A percentile compares a stretch with the other conserved stretches of the same genome.
These are phyloP conservation scores for Thuja plicata DNA, from an alignment of 83 land plant species.

Conservation along the genomic window DNA sequence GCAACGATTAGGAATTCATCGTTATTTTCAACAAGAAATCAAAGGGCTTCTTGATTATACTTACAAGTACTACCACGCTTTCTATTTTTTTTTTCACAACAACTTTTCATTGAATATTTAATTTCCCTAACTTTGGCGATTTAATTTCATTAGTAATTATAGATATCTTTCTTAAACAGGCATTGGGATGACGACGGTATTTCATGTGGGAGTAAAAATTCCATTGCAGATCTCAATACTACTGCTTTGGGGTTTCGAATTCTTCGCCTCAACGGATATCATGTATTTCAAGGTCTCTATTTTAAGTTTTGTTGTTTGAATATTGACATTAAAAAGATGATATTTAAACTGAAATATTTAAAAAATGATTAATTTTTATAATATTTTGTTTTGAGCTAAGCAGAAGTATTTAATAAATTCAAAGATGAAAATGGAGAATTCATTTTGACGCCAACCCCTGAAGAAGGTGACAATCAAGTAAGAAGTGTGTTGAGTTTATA, in stretches of 20 bases:
- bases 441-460: no score
- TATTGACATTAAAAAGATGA: no score
- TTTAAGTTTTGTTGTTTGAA: no score
- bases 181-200: background rate
- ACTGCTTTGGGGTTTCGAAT: background rate
- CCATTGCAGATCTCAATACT: background rate
- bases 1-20: background rate
- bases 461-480: background rate
- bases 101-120: no score
- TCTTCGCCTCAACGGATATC: background rate
- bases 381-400: no score
- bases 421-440: no score
- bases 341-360: no score
- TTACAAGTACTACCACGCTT: background rate
- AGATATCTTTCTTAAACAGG: background rate
- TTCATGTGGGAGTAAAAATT: no score
- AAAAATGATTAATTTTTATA: no score
- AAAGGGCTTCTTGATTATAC: background rate
- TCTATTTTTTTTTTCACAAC: background rate
- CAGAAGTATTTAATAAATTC: no score
- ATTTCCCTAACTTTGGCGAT: no score
- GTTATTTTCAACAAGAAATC: no score
- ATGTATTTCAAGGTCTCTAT: background rate
- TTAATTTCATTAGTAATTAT: background rate
- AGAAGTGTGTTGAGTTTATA: background rate